Base-by-base conservation (phyloP, 2,329 filamentous ascomycete genomes). In the Nothophaeocryptopus gaeumannii region DNA sequence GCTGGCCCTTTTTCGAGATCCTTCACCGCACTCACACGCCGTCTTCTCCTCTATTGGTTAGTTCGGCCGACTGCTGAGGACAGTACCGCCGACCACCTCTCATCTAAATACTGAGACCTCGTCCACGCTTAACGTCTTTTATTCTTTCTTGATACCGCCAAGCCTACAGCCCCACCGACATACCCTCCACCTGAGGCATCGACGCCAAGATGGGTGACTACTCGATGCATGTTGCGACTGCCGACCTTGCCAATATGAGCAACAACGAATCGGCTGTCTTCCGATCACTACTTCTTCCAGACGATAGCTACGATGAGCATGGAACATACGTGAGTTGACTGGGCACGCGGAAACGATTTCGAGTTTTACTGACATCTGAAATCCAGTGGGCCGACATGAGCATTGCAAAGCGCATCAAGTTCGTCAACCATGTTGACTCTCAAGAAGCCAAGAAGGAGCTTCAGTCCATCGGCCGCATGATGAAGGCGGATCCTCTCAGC, bases 401-500 rank as follows among this genome's bases (percentile, higher is more conserved):
- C 14, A 65, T 89, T 43, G 62, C 70, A 53, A 72, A 92, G 74
- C 84, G 88, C 55, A 67, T 88, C 64, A 76, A 77, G 56, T 97
- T 97, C 66, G 85, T 96, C 65, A 77, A 74, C 67, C 79, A 81
- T 51, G 83, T 90, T 67, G 86, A 96, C 70, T 76, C 75, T 51
- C 73, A 76, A 38, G 91, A 95, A 70, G 76, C 86, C 45, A 77
- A 73, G 59, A 75, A 78, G 46, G 92, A 97, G 73, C 74, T 86
- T 35, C 65, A 62, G 15, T 73, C 73, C 32, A 84, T 93, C 58
- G 86, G 88, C 75, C 58, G 70, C 31, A 95, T 96, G 87, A 80
- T 88, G 64, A 96, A 95, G 76, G 78, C 83, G 47, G 89, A 96
- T 64, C 90, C 91, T 29, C 77, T 96, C 12, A 87, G 85, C 47